Base-by-base conservation (phyloP, 768 basidiomycete species). In the Vararia minispora region DNA sequence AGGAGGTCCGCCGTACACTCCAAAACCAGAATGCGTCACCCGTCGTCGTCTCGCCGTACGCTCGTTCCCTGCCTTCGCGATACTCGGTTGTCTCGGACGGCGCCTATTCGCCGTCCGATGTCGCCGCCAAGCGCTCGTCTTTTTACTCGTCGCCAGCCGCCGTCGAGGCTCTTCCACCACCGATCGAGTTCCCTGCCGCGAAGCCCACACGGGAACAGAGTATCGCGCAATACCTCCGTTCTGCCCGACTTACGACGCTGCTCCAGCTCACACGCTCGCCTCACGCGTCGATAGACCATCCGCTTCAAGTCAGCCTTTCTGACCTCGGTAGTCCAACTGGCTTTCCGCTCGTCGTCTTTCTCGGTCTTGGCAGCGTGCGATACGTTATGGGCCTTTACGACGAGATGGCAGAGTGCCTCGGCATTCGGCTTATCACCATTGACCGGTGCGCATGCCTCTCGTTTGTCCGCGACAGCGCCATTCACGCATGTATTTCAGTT, bases 371-470 rank as follows among this genome's bases (percentile, higher is more conserved):
- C 12, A 89, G 88, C 52, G 94, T 98, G 3, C 74, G 94, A 28
- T 91, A 98, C 58, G 72, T 97, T 41, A 84, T 95, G 71, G 91
- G 87, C 11, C 61, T 98, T 33, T 98, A 91, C 55, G 94, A 98
- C 56, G 94, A 99, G 54, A 83, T 97, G 76, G 94, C 94, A 4
- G 76, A 80, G 43, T 83, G 80, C 41, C 60, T 94, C 41, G 81
- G 81, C 5, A 67, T 99, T 25, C 67, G 94, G 39, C 65, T 99
- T 38, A 91, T 99, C 50, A 92, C 91, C 32, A 80, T 99, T 47
- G 94, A 99, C 59, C 73, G 94, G 72, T 89, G 55, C 46, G 69
- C 59, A 13, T 22, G 8, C 20, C 26, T 25, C 6, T 4, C 18
- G 22, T 28, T 40, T 23, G 6, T 24, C 21, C 21, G 17, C 28